Evolutionary conservation across 176 grass and related monocot genomes (phyloP).

Genomic region (Bromus sterilis): DNA sequence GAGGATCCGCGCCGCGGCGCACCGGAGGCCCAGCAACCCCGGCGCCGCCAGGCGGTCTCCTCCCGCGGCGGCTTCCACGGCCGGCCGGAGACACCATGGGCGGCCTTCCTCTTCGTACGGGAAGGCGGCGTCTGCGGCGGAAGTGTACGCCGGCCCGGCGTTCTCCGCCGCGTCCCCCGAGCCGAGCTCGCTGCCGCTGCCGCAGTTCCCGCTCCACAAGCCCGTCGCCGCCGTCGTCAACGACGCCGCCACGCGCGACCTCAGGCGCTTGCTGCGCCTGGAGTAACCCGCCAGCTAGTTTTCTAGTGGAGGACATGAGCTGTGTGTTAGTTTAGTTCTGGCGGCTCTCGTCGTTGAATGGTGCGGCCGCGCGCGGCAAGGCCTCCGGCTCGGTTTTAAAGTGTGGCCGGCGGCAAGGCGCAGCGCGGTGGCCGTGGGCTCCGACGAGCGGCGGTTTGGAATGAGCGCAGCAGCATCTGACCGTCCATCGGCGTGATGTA

Average conservation of each 20-base stretch:
- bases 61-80: neutral
- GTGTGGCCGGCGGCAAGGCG: slow-evolving; percentile 30
- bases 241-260: slow-evolving; percentile 17
- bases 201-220: slow-evolving; percentile 32
- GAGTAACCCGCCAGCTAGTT: neutral
- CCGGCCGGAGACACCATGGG: neutral
- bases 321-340: slow-evolving; percentile 9
- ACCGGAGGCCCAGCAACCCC: neutral
- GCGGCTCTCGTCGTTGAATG: neutral
- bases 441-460: slow-evolving; percentile 8
- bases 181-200: slow-evolving; percentile 49
- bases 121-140: neutral
- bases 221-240: neutral
- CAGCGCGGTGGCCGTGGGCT: neutral
- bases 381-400: slow-evolving; percentile 38
- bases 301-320: neutral
- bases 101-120: neutral
- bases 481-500: neutral
- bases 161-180: slow-evolving; percentile 46
- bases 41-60: neutral
- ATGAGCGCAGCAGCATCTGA: neutral
- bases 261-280: slow-evolving; percentile 41
- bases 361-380: neutral
- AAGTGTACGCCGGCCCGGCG: slow-evolving; percentile 50
- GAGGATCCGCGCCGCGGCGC: neutral